Base-by-base conservation (phyloP, 2,329 filamentous ascomycete genomes). In the Parafenestella ontariensis region DNA sequence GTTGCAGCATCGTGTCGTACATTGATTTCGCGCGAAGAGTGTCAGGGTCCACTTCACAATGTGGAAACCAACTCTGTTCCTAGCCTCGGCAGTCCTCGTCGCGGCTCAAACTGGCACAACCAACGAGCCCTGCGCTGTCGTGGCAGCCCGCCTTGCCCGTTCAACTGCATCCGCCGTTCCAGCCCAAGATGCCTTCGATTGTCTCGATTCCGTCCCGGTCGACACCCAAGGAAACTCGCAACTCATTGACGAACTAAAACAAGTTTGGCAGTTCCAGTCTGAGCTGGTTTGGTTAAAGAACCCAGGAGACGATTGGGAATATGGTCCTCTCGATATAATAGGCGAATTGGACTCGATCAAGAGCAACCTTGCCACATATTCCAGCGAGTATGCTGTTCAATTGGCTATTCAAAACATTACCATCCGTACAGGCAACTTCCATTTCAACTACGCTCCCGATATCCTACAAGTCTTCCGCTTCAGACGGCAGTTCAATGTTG, bases 381-480 rank as follows among this genome's bases (percentile, higher is more conserved):
- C 53, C 3, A 76, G 69, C 39, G 76, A 78, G 54, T 78, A 75
- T 46, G 70, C 72, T 5, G 71, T 77, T 13, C 73, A 78, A 49
- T 46, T 65, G 13, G 75, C 65, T 10, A 69, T 72, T 18, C 59
- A 68, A 29, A 56, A 64, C 34, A 63, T 72, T 29, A 65, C 65
- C 1, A 55, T 62, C 10, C 58, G 57, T 10, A 65, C 62, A 1
- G 64, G 66, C 15, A 69, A 72, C 39, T 69, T 58, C 42, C 68
- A 72, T 31, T 68, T 67, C 51, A 66, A 68, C 46, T 70, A 69
- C 33, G 10, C 10, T 9, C 65, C 69, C 3, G 69, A 72, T 43
- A 70, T 72, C 37, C 59, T 72, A 2, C 55, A 65, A 31, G 55
- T 70, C 2, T 72, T 72, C 49, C 8, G 37, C 3, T 72, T 56